Base-by-base conservation (phyloP, 306 rosid genomes). In the Cucumis hystrix region DNA sequence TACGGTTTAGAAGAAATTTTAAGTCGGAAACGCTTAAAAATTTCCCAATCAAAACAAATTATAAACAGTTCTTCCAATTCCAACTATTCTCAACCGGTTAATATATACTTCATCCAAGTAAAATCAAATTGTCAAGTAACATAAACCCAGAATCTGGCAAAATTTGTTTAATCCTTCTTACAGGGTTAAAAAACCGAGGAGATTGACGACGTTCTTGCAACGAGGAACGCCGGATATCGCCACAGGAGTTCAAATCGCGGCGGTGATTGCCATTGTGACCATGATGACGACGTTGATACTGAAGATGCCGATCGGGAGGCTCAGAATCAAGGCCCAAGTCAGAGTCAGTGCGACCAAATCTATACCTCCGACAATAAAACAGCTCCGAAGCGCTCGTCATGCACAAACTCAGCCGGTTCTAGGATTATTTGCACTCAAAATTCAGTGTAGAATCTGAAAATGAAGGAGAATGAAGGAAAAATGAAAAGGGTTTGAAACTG, bases 331-430 rank as follows among this genome's bases (percentile, higher is more conserved):
- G 75, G 66, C 80, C 83, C 12, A 83, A 82, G 76, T 87, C 88
- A 72, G 70, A 40, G 60, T 74, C 25, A 75, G 78, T 75, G 56
- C 98, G 97, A 74, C 89, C 96, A 49, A 79, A 79, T 40, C 98
- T 94, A 73, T 87, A 91, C 83, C 98, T 89, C 79, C 98, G 75
- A 66, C 18, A 78, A 83, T 81, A 65, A 80, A 90, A 92, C 14
- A 94, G 84, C 88, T 94, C 98, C 75, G 91, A 89, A 81, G 96
- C 98, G 92, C 96, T 94, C 95, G 98, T 87, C 97, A 94, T 94
- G 57, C 90, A 88, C 91, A 14, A 35, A 16, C 28, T 7, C 49
- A 1, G 49, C 33, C 6, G 30, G 7, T 33, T 49, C 18, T 6
- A 7, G 0, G 76, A 0, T 15, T 47, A 21, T 45, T 21, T 21